Evolutionary conservation across 768 basidiomycete genomes (phyloP), one percentile per base, ranked within the genome.

Genomic region (Suillus fuscotomentosus): DNA sequence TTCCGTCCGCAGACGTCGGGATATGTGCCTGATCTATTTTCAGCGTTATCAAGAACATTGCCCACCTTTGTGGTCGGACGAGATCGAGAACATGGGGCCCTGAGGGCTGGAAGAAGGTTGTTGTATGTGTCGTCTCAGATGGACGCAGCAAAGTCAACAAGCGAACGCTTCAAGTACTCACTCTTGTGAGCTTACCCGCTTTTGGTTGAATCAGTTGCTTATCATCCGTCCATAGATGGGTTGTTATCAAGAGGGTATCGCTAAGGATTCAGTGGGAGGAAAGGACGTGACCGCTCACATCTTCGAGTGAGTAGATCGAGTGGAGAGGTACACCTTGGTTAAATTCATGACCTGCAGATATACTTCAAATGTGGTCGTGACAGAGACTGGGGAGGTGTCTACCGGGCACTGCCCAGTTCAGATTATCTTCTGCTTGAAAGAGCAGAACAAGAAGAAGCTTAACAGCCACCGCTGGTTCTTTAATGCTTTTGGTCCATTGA

Each of bases 401-500:
- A 81, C 83, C 60, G 85, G 88, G n/a, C 77, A 84, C 1, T 92
- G 91, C 70, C 89, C 95, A 1, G 87, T 94, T 64, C 96, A 95
- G 76, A 83, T 93, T 69, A 80, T 99, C 54, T 95, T 95, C 80
- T 95, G 94, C 72, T 80, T 96, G 71, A 96, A 96, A 77, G 94
- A 96, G 75, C 92, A 94, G 79, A 97, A 96, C 83, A 95, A 95
- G 83, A 96, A 97, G 83, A 97, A 97, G 76, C 83, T 97, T 70
- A 97, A 97, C 80, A 92, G 90, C 70, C 95, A 97, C 72, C 86
- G 95, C 22, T 97, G 95, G 95, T 97, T 97, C 83, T 97, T 97
- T 84, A 97, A 97, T 71, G 95, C 93, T 0, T 92, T 97, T 68
- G 92, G 92, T 24, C 93, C 95, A 31, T 81, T 96, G 63, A 84